A percentile compares a stretch with the other conserved stretches of the same genome.
phyloP scores from a whole-genome alignment of 768 basidiomycete genomes.

The Xerocomus brunneocitrinus region DNA sequence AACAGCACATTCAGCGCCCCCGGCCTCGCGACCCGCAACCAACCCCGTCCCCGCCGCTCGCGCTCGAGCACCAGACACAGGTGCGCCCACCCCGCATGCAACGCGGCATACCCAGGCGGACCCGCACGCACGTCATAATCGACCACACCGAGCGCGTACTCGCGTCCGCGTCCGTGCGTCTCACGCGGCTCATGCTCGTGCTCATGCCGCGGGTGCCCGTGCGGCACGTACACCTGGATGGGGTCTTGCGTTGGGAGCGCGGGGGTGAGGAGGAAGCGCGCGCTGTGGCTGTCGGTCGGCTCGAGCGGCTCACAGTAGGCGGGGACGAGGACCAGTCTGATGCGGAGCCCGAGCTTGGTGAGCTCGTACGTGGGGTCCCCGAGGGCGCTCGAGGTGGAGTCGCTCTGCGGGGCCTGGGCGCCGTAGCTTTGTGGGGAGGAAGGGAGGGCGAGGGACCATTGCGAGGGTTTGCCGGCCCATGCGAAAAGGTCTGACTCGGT shows the following conservation, averaged over 20 bases:
- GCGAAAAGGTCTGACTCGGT: conserved; percentile 22
- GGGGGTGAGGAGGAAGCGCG: conserved; percentile 19
- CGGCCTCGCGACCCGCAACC: conserved; percentile 19
- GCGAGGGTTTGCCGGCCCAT: conserved; percentile 20
- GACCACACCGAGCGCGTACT: conserved; percentile 20
- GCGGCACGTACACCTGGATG: conserved; percentile 16
- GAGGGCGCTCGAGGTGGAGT: conserved; percentile 9
- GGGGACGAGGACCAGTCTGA: conserved; percentile 18
- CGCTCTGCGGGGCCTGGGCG: conserved; percentile 6
- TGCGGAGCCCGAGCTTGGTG: conserved; percentile 21
- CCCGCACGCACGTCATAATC: conserved; percentile 22
- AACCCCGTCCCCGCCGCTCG: conserved; percentile 16
- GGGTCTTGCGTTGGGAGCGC: conserved; percentile 17
- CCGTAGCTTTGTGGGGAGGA: conserved; percentile 21
- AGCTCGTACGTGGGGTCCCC: conserved; percentile 23
- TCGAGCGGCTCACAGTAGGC: conserved; percentile 20
- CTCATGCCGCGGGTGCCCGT: neutral
- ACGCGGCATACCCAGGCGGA: conserved; percentile 17
- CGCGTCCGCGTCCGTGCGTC: conserved; percentile 8
- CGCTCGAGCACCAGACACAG: conserved; percentile 23
- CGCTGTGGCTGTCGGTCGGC: conserved; percentile 6
- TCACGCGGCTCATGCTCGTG: conserved; percentile 5
- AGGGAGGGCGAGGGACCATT: conserved; percentile 22
- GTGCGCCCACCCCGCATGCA: conserved; percentile 16
- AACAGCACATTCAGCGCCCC: conserved; percentile 20